Percentiles rank a stretch among this genome's conserved stretches.
These are phyloP conservation scores for Solanum phureja DNA, from an alignment of 257 asterid genomes.

Conservation along the genomic window DNA sequence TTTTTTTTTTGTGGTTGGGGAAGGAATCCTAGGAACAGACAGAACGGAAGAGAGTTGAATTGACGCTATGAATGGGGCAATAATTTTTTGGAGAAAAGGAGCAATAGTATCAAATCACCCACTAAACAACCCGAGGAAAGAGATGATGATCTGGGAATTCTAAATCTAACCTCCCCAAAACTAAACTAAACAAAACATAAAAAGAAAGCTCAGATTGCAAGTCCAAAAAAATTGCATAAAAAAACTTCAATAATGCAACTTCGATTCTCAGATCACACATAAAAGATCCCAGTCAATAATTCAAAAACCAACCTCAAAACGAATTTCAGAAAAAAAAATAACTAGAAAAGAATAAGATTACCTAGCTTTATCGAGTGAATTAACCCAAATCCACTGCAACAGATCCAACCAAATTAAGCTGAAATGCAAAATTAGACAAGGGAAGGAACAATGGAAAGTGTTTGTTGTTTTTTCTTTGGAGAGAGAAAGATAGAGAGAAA, in stretches of 20 bases:
- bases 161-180: neutral
- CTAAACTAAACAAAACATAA: neutral
- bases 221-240: neutral
- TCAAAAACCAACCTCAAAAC: neutral
- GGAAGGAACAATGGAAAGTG: neutral
- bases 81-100: neutral
- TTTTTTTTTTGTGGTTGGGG: neutral
- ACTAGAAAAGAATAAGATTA: neutral
- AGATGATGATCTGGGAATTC: neutral
- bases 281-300: neutral
- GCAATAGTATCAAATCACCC: neutral
- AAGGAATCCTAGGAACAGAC: neutral
- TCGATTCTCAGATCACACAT: neutral
- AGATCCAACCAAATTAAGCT: constrained; percentile 38
- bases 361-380: neutral
- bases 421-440: neutral
- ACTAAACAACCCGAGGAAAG: neutral
- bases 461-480: neutral
- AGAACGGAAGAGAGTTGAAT: neutral
- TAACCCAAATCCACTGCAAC: neutral
- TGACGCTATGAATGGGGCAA: neutral
- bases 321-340: neutral
- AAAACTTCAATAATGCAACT: neutral
- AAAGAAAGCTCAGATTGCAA: neutral
- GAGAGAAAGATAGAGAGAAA: constrained; percentile 5